These are phyloP conservation scores for Hanseniaspora vineae DNA, from an alignment of 805 yeast genomes.

Conservation along the genomic window DNA sequence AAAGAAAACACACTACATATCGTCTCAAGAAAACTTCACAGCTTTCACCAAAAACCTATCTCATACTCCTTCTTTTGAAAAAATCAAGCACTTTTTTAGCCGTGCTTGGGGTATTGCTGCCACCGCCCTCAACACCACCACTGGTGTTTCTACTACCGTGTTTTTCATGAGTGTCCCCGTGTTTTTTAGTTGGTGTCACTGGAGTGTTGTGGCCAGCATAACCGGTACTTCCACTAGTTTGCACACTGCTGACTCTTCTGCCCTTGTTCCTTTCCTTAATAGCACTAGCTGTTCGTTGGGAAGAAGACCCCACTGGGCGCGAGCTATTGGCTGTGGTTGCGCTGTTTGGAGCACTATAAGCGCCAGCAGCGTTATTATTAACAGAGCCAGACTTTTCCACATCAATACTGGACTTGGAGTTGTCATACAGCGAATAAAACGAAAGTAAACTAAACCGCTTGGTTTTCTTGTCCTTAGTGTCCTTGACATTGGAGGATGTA, in stretches of 20 bases:
- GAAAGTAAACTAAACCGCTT: slow-evolving; percentile 32
- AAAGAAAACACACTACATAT: not conserved
- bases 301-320: too few relatives aligned
- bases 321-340: not conserved
- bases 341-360: not conserved
- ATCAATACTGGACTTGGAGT: slow-evolving; percentile 15
- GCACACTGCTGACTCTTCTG: not conserved
- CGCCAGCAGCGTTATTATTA: slow-evolving; percentile 2
- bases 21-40: too few relatives aligned
- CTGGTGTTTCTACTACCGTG: not conserved
- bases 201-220: slow-evolving; percentile 1
- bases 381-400: not conserved
- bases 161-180: not conserved
- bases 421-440: slow-evolving; percentile 18
- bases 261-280: too few relatives aligned
- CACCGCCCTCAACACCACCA: too few relatives aligned
- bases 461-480: slow-evolving; percentile 11
- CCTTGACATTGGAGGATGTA: not conserved
- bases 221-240: not conserved
- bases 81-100: slow-evolving; percentile 70
- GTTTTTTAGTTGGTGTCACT: slow-evolving; percentile 6
- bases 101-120: slow-evolving; percentile 30
- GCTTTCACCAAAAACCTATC: slow-evolving; percentile 3
- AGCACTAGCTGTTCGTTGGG: too few relatives aligned
- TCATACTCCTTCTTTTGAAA: slow-evolving; percentile 52